Evolutionary conservation across 352 stramenopile genomes (phyloP).

Genomic region (Pythium phragmitis): DNA sequence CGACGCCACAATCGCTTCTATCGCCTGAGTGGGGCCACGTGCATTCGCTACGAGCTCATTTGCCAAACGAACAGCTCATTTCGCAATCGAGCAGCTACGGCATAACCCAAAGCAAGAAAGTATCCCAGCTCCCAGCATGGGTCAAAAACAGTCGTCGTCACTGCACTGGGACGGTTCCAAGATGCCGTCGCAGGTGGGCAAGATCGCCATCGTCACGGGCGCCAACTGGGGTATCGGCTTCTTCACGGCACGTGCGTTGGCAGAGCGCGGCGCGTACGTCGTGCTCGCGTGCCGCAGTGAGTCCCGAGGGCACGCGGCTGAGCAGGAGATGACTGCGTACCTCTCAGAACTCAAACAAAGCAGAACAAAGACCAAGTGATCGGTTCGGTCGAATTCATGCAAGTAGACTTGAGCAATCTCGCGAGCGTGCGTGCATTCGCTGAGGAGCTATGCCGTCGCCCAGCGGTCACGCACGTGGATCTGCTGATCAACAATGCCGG

Average conservation of each 20-base stretch:
- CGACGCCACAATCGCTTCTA: too few species aligned
- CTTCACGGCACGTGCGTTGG: slow-evolving; percentile 41
- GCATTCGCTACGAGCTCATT: too few species aligned
- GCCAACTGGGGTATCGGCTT: slow-evolving; percentile 66
- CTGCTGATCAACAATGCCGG: slow-evolving; percentile 79
- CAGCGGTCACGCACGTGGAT: slow-evolving; percentile 43
- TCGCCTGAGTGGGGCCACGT: too few species aligned
- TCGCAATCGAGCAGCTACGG: too few species aligned
- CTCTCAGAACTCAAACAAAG: neutral
- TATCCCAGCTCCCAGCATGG: too few species aligned
- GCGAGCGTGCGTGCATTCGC: slow-evolving; percentile 45
- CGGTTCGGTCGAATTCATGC: slow-evolving; percentile 37
- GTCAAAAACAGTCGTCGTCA: too few species aligned
- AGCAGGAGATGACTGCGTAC: slow-evolving; percentile 7
- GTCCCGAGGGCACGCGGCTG: slow-evolving; percentile 11
- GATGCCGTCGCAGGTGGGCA: slow-evolving; percentile 29
- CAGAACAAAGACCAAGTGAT: neutral
- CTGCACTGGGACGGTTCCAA: slow-evolving; percentile 17
- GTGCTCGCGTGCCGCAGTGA: slow-evolving; percentile 58
- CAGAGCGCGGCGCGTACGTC: slow-evolving; percentile 45
- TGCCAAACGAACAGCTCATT: too few species aligned
- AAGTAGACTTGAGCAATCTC: slow-evolving; percentile 44
- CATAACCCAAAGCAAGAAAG: too few species aligned
- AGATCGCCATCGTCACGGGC: slow-evolving; percentile 39
- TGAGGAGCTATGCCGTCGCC: slow-evolving; percentile 27